phyloP scores from a whole-genome alignment of 306 rosid genomes.

The Phaseolus lunatus region DNA sequence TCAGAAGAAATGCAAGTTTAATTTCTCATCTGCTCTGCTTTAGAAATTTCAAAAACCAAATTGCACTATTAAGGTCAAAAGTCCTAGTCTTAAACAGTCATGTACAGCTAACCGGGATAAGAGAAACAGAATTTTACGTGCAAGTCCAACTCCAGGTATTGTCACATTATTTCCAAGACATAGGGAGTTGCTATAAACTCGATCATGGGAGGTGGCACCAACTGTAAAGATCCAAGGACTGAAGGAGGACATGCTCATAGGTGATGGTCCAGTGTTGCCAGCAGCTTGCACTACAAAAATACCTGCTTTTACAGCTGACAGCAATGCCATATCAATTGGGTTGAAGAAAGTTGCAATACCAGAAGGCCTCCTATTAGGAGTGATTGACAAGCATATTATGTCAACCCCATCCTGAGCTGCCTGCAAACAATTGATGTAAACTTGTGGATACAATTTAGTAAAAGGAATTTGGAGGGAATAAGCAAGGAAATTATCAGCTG shows the following conservation, averaged over 20 bases:
- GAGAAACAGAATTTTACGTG: slow-evolving; percentile 67
- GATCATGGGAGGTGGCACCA: slow-evolving; percentile 92
- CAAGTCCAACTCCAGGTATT: slow-evolving; percentile 89
- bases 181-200: slow-evolving; percentile 78
- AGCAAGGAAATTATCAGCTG: slow-evolving; percentile 2
- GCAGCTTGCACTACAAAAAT: slow-evolving; percentile 99
- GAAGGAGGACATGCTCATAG: slow-evolving; percentile 94
- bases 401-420: slow-evolving; percentile 98
- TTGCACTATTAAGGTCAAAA: not conserved
- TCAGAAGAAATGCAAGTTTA: no score
- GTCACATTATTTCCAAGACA: slow-evolving; percentile 88
- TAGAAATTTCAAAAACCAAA: not conserved
- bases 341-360: slow-evolving; percentile 92
- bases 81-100: slow-evolving; percentile 23
- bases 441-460: slow-evolving; percentile 4
- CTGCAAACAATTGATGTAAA: slow-evolving; percentile 49
- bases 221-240: slow-evolving; percentile 97
- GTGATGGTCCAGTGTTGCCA: slow-evolving; percentile 96
- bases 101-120: slow-evolving; percentile 36
- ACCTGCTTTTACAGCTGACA: slow-evolving; percentile 90
- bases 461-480: slow-evolving; percentile 14
- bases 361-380: slow-evolving; percentile 95
- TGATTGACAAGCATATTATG: slow-evolving; percentile 87
- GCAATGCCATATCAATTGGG: slow-evolving; percentile 96
- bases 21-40: not conserved